Conservation (phyloP, 345 rosid genomes). For the Camelina hispida region DNA sequence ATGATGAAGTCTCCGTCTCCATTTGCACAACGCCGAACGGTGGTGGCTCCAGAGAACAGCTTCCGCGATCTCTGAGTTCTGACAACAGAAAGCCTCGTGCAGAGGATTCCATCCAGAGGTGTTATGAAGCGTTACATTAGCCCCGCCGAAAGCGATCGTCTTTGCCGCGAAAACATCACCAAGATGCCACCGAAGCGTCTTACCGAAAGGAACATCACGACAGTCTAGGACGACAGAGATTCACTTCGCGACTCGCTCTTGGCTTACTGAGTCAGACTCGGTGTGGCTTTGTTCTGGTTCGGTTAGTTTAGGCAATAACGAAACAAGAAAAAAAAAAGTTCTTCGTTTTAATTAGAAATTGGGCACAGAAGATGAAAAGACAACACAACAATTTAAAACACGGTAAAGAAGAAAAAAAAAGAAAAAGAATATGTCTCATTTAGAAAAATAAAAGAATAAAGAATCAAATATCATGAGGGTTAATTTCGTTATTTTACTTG, state of each 20-base stretch:
- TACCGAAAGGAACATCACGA: conserved; percentile 78
- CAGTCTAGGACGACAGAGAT: conserved; percentile 79
- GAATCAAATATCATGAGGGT: too few relatives aligned
- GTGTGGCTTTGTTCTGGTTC: conserved; percentile 66
- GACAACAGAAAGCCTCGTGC: conserved; percentile 74
- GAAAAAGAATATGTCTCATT: too few relatives aligned
- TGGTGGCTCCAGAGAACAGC: conserved; percentile 58
- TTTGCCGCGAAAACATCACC: conserved; percentile 60
- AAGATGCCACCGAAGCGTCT: conserved; percentile 77
- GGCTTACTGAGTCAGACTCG: conserved; percentile 66
- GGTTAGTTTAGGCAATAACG: conserved; percentile 66
- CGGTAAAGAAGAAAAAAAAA: too few relatives aligned
- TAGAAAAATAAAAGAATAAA: too few relatives aligned
- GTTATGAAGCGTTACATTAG: conserved; percentile 78
- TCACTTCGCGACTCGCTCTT: conserved; percentile 66
- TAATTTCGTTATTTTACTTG: too few relatives aligned
- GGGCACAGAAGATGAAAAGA: too few relatives aligned
- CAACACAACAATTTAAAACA: too few relatives aligned
- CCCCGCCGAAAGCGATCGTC: conserved; percentile 66
- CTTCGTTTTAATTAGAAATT: too few relatives aligned
- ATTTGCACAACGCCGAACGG: conserved; percentile 79
- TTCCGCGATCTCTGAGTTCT: conserved; percentile 61
- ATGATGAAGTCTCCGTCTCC: conserved; percentile 88
- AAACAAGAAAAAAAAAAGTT: conserved; percentile 41
- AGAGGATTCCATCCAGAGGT: conserved; percentile 83